Conservation (phyloP, 805 yeast genomes). For the Sugiyamaella chiloensis region DNA sequence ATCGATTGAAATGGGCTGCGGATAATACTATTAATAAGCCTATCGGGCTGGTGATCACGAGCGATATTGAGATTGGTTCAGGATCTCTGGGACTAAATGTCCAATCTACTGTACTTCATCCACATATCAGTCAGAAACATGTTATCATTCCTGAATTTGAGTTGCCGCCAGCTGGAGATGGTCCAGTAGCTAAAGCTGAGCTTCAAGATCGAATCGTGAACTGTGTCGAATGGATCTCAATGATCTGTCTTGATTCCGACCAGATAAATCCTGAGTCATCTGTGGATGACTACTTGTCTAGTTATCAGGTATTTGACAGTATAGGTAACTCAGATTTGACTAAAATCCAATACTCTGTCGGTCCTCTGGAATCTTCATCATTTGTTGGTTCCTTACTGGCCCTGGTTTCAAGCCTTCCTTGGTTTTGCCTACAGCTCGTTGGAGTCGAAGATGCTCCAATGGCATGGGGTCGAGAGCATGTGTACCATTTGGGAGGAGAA, state of each 20-base stretch:
- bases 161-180: neutral
- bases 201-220: constrained; percentile 20
- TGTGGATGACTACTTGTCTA: constrained; percentile 20
- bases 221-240: constrained; percentile 23
- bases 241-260: constrained; percentile 21
- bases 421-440: constrained; percentile 19
- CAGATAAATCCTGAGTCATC: constrained; percentile 10
- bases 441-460: constrained; percentile 26
- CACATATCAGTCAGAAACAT: neutral
- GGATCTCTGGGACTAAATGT: neutral
- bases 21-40: constrained; percentile 17
- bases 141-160: neutral
- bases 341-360: constrained; percentile 11
- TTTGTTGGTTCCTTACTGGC: neutral
- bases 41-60: constrained; percentile 6
- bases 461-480: constrained; percentile 26
- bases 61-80: neutral
- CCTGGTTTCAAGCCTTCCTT: neutral
- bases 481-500: constrained; percentile 22
- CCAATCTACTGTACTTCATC: neutral
- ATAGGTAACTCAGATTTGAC: constrained; percentile 1
- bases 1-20: constrained; percentile 25
- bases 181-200: neutral
- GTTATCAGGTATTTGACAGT: constrained; percentile 18
- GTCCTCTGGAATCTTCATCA: constrained; percentile 6